phyloP scores from a whole-genome alignment of 1,284 basidiomycete species.

The Rhodotorula sp. region DNA sequence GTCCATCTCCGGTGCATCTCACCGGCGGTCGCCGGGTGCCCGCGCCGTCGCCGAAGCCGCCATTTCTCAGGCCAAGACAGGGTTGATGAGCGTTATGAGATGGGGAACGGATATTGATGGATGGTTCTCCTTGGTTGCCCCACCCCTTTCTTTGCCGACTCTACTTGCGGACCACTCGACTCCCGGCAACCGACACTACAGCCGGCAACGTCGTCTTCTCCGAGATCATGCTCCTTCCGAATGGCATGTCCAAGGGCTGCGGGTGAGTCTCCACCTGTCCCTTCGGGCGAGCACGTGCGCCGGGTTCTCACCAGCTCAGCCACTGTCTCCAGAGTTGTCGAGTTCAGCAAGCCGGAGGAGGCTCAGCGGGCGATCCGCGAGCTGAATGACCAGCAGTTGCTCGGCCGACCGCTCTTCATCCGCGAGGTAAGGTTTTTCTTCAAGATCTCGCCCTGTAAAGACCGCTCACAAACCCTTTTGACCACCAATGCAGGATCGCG shows the following conservation, averaged over 20 bases:
- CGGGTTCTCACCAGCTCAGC: neutral
- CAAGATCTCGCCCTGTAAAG: no score
- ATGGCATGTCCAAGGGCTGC: conserved; percentile 95
- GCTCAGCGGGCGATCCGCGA: conserved; percentile 80
- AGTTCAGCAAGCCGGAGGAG: conserved; percentile 80
- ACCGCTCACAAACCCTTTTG: no score
- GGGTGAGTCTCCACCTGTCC: conserved; percentile 62
- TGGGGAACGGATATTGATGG: conserved; percentile 30
- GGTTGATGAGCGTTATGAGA: conserved; percentile 7
- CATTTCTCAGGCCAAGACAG: neutral
- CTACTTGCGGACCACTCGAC: neutral
- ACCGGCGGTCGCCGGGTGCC: no score
- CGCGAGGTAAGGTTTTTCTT: conserved; percentile 68
- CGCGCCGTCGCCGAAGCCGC: no score
- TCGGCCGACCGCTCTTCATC: conserved; percentile 92
- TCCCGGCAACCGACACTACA: conserved; percentile 17
- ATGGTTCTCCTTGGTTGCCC: neutral
- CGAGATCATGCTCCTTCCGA: conserved; percentile 94
- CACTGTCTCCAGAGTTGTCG: conserved; percentile 72
- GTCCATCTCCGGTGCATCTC: neutral
- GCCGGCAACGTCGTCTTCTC: conserved; percentile 82
- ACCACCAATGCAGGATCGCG: conserved; percentile 70
- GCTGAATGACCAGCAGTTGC: conserved; percentile 78
- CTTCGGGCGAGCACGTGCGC: no score
- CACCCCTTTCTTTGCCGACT: neutral